A percentile compares a stretch with the other conserved stretches of the same genome.
Evolutionary conservation across 208 protist genomes (phyloP).

Genomic region (Wallacemonas collosoma): DNA sequence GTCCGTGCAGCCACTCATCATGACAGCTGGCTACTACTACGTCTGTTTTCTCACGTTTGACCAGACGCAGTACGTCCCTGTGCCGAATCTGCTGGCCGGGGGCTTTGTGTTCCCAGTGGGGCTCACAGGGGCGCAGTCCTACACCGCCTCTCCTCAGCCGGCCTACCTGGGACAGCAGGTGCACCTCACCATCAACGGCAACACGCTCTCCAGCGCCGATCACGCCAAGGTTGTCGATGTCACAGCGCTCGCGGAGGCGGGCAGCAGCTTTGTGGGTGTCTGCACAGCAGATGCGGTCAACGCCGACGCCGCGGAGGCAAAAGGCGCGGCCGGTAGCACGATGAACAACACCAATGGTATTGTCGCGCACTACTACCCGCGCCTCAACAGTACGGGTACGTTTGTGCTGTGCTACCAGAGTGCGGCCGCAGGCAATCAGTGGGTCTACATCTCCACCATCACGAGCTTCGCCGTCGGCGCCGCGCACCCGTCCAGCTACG

Average conservation of each 20-base stretch:
- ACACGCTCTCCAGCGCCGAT: constrained; percentile 61
- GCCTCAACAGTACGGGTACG: constrained; percentile 65
- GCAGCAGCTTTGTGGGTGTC: constrained; percentile 22
- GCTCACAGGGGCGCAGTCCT: constrained; percentile 74
- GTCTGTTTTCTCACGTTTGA: constrained; percentile 84
- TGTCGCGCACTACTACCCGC: constrained; percentile 63
- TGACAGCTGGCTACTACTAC: constrained; percentile 68
- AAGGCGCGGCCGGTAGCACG: constrained; percentile 37
- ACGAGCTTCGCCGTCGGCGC: constrained; percentile 62
- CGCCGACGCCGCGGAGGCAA: constrained; percentile 52
- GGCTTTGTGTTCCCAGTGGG: constrained; percentile 84
- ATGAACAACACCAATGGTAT: constrained; percentile 49
- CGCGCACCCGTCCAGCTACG: constrained; percentile 64
- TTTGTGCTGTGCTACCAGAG: constrained; percentile 89
- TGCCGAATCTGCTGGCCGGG: constrained; percentile 62
- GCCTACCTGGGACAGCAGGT: constrained; percentile 75
- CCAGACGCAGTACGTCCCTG: constrained; percentile 49
- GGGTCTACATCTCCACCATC: constrained; percentile 62
- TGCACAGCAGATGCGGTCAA: constrained; percentile 66
- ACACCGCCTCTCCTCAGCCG: constrained; percentile 61
- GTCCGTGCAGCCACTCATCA: constrained; percentile 54
- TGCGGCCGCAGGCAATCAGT: constrained; percentile 36
- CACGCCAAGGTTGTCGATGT: constrained; percentile 78
- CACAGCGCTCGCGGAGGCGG: constrained; percentile 6
- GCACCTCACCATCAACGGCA: constrained; percentile 70